A percentile compares a stretch with the other conserved stretches of the same genome.
These are phyloP conservation scores for Zymoseptoria pseudotritici DNA, from an alignment of 2,329 filamentous ascomycete species.

Conservation along the genomic window DNA sequence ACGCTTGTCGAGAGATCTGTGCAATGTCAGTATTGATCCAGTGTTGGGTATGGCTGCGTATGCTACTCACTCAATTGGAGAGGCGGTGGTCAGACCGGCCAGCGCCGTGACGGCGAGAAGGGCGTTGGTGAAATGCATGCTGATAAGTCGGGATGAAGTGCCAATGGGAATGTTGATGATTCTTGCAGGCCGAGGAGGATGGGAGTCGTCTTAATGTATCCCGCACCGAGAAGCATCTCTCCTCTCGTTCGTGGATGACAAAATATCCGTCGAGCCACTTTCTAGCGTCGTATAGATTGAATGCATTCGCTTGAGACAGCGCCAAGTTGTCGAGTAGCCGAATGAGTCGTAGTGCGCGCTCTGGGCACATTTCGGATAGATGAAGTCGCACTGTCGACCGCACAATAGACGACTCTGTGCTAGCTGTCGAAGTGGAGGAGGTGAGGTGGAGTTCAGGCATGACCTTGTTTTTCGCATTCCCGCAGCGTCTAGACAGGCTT, in stretches of 20 bases:
- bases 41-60: not conserved
- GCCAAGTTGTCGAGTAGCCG: not conserved
- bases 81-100: not conserved
- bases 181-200: not conserved
- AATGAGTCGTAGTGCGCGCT: not conserved
- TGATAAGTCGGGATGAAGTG: not conserved
- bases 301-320: not conserved
- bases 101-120: not conserved
- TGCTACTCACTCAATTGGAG: not conserved
- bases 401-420: not conserved
- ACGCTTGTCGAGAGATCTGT: not conserved
- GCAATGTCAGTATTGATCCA: not conserved
- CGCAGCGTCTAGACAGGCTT: not conserved
- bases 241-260: not conserved
- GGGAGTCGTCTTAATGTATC: not conserved
- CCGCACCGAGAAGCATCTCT: not conserved
- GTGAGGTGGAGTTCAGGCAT: not conserved
- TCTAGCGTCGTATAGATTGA: not conserved
- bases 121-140: not conserved
- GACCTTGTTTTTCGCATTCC: not conserved
- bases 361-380: not conserved
- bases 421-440: not conserved
- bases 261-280: not conserved
- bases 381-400: not conserved
- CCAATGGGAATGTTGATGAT: not conserved